A percentile compares a stretch with the other conserved stretches of the same genome.
Evolutionary conservation across 768 basidiomycete genomes (phyloP).

Genomic region (Sporobolomyces roseus): DNA sequence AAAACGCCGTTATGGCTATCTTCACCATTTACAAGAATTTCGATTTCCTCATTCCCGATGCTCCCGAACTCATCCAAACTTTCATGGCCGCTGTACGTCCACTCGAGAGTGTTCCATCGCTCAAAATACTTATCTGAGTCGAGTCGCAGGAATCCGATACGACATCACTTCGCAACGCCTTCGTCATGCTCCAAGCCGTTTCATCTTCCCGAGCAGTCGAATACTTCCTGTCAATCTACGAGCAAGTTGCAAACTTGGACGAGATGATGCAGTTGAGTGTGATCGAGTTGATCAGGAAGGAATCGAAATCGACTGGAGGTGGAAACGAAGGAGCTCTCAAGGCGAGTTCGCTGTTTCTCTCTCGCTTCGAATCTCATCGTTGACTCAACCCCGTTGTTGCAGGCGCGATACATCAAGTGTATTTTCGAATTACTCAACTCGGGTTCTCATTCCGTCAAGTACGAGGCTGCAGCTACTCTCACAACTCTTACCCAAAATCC

Average conservation of each 20-base stretch:
- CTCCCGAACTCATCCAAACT: slow-evolving; percentile 88
- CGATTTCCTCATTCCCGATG: slow-evolving; percentile 92
- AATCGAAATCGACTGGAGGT: slow-evolving; percentile 61
- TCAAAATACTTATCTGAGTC: neutral
- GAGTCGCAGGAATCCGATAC: slow-evolving; percentile 69
- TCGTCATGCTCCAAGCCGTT: slow-evolving; percentile 76
- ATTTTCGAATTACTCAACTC: slow-evolving; percentile 89
- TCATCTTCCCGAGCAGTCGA: slow-evolving; percentile 88
- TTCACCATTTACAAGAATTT: slow-evolving; percentile 92
- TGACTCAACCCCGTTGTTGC: neutral
- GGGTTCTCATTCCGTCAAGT: slow-evolving; percentile 88
- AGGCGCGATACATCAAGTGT: slow-evolving; percentile 90
- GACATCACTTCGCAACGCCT: slow-evolving; percentile 94
- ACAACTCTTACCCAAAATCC: slow-evolving; percentile 92
- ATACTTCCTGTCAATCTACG: slow-evolving; percentile 79
- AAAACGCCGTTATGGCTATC: slow-evolving; percentile 95
- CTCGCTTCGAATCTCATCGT: neutral
- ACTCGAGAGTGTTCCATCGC: neutral
- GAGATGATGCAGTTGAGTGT: slow-evolving; percentile 92
- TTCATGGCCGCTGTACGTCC: slow-evolving; percentile 74
- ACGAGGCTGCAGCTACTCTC: slow-evolving; percentile 91
- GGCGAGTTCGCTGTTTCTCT: slow-evolving; percentile 54
- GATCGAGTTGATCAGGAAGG: slow-evolving; percentile 85
- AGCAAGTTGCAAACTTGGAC: slow-evolving; percentile 74
- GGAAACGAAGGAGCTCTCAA: slow-evolving; percentile 66